Conservation (phyloP, 805 yeast species). For the Saccharomycopsis sp. region DNA sequence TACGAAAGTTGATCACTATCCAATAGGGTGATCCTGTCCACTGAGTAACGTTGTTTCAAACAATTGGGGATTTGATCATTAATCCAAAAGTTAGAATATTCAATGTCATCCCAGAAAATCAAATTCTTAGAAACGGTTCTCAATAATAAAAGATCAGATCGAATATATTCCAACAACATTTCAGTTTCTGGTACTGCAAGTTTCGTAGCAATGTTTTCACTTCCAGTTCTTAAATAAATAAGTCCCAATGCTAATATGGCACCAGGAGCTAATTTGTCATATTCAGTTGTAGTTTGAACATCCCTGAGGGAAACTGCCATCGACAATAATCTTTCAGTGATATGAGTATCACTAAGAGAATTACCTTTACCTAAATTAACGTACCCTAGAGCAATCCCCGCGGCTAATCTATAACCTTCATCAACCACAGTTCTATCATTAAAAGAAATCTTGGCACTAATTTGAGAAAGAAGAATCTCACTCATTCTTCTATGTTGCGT, state of each 20-base stretch:
- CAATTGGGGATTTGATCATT: conserved; percentile 46
- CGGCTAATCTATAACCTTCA: conserved; percentile 80
- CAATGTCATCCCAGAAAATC: conserved; percentile 67
- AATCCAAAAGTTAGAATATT: conserved; percentile 47
- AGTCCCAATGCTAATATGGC: conserved; percentile 71
- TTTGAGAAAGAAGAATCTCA: conserved; percentile 65
- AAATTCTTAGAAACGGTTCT: conserved; percentile 57
- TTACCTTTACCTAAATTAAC: conserved; percentile 75
- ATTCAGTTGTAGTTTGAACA: conserved; percentile 48
- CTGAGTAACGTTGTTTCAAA: conserved; percentile 29
- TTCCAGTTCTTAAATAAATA: conserved; percentile 63
- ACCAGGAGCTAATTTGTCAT: conserved; percentile 59
- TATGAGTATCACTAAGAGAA: conserved; percentile 54
- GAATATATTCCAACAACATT: conserved; percentile 55
- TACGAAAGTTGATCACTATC: conserved; percentile 47
- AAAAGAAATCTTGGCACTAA: conserved; percentile 45
- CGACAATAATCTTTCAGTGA: conserved; percentile 52
- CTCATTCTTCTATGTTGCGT: conserved; percentile 84
- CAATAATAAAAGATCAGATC: conserved; percentile 72
- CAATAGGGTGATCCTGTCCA: conserved; percentile 36
- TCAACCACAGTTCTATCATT: conserved; percentile 51
- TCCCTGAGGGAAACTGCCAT: conserved; percentile 57
- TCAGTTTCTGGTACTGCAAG: conserved; percentile 53
- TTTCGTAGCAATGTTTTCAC: conserved; percentile 51
- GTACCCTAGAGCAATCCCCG: conserved; percentile 83